Base-by-base conservation (phyloP, 129 eudicot species). In the Flaveria ramosissima region DNA sequence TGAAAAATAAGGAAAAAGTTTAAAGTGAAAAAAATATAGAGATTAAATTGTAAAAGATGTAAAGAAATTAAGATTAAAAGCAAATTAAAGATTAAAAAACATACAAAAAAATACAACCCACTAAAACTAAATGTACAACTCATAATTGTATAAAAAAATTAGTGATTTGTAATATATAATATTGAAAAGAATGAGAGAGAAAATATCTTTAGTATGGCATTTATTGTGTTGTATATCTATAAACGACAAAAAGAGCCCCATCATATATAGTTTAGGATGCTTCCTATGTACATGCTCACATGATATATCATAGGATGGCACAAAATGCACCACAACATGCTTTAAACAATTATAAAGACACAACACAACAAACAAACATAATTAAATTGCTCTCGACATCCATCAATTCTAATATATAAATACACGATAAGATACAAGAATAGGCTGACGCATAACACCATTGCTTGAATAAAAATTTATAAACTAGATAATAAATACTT, bases 211-310 rank as follows among this genome's bases (percentile, higher is more conserved):
- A 42, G 14, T n/a, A 48, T 72, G 45, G 9, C 59, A 79, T 72
- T 50, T 51, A n/a, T 16, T 64, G 14, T 52, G 78, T 72, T 52
- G 68, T 39, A 73, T 16, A 65, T 72, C 74, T 12, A 72, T 50
- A 72, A n/a, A 79, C 74, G 78, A 72, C 83, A 79, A 79, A 72
- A 42, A 51, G 51, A 79, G 41, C 74, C 48, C 32, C 26, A 23
- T 41, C 17, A 21, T 10, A 8, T 21, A 7, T 5, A 55, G 67
- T 78, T 36, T 48, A 79, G 57, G 47, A 61, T 50, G 52, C 32
- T 36, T 79, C 27, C 71, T 20, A 51, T 67, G 77, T 51, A 65
- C 69, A 65, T 64, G 68, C 73, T 72, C 78, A 80, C 78, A 72
- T 72, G 73, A 50, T 39, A 43, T 59, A 36, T 26, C 83, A 79